Conservation (phyloP, 2,329 filamentous ascomycete species). For the Pyrenophora graminea region DNA sequence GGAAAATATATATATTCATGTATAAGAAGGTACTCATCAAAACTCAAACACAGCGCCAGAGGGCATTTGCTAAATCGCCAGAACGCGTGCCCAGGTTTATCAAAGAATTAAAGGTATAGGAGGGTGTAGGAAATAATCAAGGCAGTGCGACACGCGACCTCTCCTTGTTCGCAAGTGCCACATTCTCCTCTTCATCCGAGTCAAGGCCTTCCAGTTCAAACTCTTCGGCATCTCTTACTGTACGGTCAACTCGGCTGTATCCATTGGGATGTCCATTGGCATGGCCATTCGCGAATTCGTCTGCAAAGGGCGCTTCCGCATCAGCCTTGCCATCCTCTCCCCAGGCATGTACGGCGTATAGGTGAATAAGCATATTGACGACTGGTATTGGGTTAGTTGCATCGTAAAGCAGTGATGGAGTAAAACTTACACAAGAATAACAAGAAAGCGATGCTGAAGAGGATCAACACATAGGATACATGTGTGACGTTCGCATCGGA, state of each 20-base stretch:
- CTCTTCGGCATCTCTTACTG: constrained; percentile 80
- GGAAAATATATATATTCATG: neutral
- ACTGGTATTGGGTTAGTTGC: constrained; percentile 52
- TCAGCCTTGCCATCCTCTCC: constrained; percentile 46
- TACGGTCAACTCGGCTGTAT: constrained; percentile 58
- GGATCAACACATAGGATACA: constrained; percentile 87
- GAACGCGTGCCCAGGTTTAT: neutral
- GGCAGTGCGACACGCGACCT: constrained; percentile 20
- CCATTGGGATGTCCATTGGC: constrained; percentile 33
- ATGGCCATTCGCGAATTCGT: constrained; percentile 27
- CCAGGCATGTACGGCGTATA: constrained; percentile 73
- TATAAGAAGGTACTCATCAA: neutral
- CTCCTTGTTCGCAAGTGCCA: constrained; percentile 29
- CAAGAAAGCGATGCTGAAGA: constrained; percentile 88
- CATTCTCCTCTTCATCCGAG: constrained; percentile 77
- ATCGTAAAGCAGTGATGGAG: accelerated
- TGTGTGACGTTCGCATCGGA: constrained; percentile 77
- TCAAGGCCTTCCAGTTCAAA: constrained; percentile 92
- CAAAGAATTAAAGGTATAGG: neutral
- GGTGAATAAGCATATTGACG: constrained; percentile 78
- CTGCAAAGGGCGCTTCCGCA: constrained; percentile 40
- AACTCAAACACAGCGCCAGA: neutral
- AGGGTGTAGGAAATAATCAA: constrained; percentile 5
- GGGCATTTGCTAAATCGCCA: neutral
- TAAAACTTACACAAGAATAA: constrained; percentile 74